Base-by-base conservation (phyloP, 2,329 filamentous ascomycete species). In the Sporothrix euskadiensis region DNA sequence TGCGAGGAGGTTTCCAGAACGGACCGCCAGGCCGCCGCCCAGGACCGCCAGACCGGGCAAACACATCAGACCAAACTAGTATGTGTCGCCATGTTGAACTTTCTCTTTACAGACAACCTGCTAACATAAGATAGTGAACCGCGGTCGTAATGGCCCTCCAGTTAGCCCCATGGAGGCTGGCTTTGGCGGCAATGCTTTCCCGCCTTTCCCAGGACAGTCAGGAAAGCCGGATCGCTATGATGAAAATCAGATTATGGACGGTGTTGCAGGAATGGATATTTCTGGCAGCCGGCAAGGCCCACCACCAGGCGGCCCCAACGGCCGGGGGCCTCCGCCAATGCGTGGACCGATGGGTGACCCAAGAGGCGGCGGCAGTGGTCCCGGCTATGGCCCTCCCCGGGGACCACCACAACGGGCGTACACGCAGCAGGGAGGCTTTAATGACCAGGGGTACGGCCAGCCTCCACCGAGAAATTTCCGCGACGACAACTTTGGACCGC, bases 401-500 rank as follows among this genome's bases (percentile, higher is more conserved):
- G 75, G 74, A 7, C 77, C 76, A 2, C 74, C 73, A 19, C 77
- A 76, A 44, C 57, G 77, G 56, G 66, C 73, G 0, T 77, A 57
- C 44, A 76, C 77, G 52, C 72, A 77, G 10, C 78, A 80, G 71
- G 80, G 16, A 19, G 63, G 47, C 3, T 79, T 80, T 6, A 77
- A 72, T 32, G 78, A 79, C 7, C 79, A 79, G 72, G 80, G 79
- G 4, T 83, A 82, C 73, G 81, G 79, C 6, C 75, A 76, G 6
- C 72, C 77, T 2, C 73, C 65, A 3, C 73, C 61, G 3, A 39
- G 69, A 14, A 80, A 81, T 3, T 83, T 82, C 75, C 78, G 79
- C 9, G 81, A 84, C 22, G 81, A 83, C 65, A 80, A 80, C 6
- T 89, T 86, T 76, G 86, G 83, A 0, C 84, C 86, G 1, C 87